These are phyloP conservation scores for Sporobolomyces phaffii DNA, from an alignment of 768 basidiomycete genomes.

Conservation along the genomic window DNA sequence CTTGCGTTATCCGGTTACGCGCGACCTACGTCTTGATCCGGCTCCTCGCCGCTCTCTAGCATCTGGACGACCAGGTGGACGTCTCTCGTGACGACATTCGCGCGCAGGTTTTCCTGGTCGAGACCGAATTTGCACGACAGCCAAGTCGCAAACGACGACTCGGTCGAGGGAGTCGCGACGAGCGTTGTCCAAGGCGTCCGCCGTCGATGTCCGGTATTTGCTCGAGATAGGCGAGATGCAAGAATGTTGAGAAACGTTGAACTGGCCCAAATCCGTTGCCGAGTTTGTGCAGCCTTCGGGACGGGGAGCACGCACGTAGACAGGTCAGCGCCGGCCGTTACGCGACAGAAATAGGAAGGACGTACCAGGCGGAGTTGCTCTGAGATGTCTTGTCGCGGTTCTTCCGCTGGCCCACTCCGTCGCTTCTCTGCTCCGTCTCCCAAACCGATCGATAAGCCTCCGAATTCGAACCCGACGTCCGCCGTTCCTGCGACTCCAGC, in stretches of 20 bases:
- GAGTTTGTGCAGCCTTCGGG: slow-evolving; percentile 63
- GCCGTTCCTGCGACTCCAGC: neutral
- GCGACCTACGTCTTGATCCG: neutral
- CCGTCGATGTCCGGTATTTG: neutral
- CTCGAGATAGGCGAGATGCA: slow-evolving; percentile 46
- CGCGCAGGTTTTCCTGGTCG: neutral
- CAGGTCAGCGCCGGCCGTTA: slow-evolving; percentile 36
- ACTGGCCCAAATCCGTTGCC: slow-evolving; percentile 65
- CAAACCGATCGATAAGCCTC: neutral
- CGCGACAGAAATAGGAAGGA: slow-evolving; percentile 33
- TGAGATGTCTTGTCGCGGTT: slow-evolving; percentile 56
- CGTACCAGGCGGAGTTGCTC: slow-evolving; percentile 1
- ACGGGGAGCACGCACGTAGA: slow-evolving; percentile 10
- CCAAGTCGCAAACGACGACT: slow-evolving; percentile 17
- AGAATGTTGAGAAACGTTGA: slow-evolving; percentile 62
- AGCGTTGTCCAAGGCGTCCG: slow-evolving; percentile 11
- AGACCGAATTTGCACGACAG: slow-evolving; percentile 31
- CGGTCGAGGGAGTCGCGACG: neutral
- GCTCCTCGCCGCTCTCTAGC: neutral
- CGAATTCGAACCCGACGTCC: slow-evolving; percentile 51
- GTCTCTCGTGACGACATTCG: neutral
- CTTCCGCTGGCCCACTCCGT: slow-evolving; percentile 47
- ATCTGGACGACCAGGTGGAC: slow-evolving; percentile 1
- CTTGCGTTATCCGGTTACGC: neutral
- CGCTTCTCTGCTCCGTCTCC: neutral